Evolutionary conservation across 345 rosid genomes (phyloP), one percentile per base, ranked within the genome.

Genomic region (Eucalyptus coolabah): DNA sequence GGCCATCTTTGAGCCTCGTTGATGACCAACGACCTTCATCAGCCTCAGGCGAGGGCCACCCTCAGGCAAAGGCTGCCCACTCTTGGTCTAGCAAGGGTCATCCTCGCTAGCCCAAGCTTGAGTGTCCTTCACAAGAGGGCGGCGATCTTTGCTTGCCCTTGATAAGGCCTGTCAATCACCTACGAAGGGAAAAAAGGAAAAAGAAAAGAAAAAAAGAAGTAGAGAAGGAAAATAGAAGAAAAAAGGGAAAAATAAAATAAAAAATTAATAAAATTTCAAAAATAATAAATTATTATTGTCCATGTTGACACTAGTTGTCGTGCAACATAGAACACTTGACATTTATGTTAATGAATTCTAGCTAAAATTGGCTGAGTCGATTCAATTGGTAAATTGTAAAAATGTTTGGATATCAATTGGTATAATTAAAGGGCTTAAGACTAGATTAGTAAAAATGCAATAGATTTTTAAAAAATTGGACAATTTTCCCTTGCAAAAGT

Each of bases 281-380:
- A 23, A 53, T 53, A 24, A 6, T 9, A 56, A 56, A 56, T 23
- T 24, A 56, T 9, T 56, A 56, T 24, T 56, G 8, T 60, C 16
- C 8, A 60, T 0, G 1, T 60, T 13, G 7, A 12, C 17, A 6
- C 0, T 1, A 12, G 4, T 9, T 1, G 3, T 24, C 3, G 3
- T 24, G 30, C 6, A 0, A 56, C 30, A 24, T 56, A 56, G 0
- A 9, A 56, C 8, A 24, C 13, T 56, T 23, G 30, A 24, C 63
- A 24, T 56, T 1, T 0, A 9, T 9, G 3, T 56, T 56, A 56
- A 9, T 23, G 30, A 56, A 56, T 56, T 56, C 0, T 12, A 11
- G 2, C 0, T 13, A 26, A 60, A 60, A 60, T 28, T 60, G 15
- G 1, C 8, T 2, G 1, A 12, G 12, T 60, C 0, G 4, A 60